Conservation (phyloP, 2,329 filamentous ascomycete species). For the Botryotinia narcissicola region DNA sequence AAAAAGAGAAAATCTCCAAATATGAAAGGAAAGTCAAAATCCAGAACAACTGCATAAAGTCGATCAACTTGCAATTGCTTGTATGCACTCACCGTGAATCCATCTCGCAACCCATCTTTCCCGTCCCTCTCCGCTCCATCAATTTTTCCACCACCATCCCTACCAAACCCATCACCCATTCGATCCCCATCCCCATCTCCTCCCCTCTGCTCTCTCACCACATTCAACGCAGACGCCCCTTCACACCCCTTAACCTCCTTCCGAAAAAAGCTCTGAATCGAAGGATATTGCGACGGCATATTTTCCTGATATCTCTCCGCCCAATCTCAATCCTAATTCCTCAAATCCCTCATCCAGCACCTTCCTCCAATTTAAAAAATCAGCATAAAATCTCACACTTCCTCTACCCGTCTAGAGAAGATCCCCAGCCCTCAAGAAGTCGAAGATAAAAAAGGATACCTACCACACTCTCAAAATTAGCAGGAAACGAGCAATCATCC, state of each 20-base stretch:
- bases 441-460: no score
- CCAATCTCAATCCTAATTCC: no score
- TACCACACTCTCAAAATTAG: no score
- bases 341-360: no score
- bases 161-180: neutral
- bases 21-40: no score
- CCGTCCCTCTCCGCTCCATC: neutral
- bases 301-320: neutral
- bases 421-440: no score
- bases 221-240: neutral
- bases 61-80: neutral
- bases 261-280: constrained; percentile 36
- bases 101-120: neutral
- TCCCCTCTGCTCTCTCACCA: no score
- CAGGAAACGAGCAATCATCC: no score
- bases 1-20: neutral
- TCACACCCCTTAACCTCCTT: constrained; percentile 22
- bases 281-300: constrained; percentile 27
- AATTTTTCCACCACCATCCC: neutral
- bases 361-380: no score
- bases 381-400: no score
- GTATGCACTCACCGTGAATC: neutral
- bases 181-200: neutral
- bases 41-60: fast-evolving
- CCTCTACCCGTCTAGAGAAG: no score